Evolutionary conservation across 2,329 filamentous ascomycete species (phyloP), one percentile per base, ranked within the genome.

Genomic region (Emmonsia crescens): DNA sequence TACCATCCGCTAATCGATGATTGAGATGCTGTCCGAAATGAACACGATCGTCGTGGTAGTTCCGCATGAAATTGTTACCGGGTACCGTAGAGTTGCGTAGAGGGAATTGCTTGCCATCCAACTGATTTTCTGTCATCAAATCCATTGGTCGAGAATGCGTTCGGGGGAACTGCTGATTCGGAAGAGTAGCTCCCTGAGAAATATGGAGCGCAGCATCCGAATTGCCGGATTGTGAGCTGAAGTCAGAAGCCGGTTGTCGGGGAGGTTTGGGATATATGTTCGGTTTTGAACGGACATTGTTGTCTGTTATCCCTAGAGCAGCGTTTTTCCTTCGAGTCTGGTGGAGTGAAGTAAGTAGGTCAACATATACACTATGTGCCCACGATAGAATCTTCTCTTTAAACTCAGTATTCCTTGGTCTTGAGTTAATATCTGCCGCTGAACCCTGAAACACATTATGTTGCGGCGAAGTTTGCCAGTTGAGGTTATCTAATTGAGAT

Each of bases 311-410:
- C 62, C 66, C 68, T 64, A 78, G 85, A 62, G 83, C 85, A 24
- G 78, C 64, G 48, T 72, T 75, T 59, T 74, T 74, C 60, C 75
- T 74, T 63, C 74, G 73, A 42, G 76, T 78, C 59, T 83, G 80
- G 64, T 88, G 84, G 6, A 89, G 77, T 65, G 83, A 84, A 10
- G 84, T 76, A 3, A 92, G 76, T 8, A 93, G 79, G 65, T 90
- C 86, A 56, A 88, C 79, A 72, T 92, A 92, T 38, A 86, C 82
- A 66, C 81, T 80, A 71, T 91, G 86, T n/a, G 88, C 89, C 75
- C 85, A 86, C 16, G 82, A 78, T 29, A 91, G 75, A 2, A 84
- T 83, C 65, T 84, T 87, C 65, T 91, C 88, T 65, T 85, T 86
- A 69, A 89, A 89, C 61, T 80, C 77, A 14, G 73, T 70, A 66